Evolutionary conservation across 371 early-diverging fungal species (phyloP), one percentile per base, ranked within the genome.

Genomic region (Mortierella sp.): DNA sequence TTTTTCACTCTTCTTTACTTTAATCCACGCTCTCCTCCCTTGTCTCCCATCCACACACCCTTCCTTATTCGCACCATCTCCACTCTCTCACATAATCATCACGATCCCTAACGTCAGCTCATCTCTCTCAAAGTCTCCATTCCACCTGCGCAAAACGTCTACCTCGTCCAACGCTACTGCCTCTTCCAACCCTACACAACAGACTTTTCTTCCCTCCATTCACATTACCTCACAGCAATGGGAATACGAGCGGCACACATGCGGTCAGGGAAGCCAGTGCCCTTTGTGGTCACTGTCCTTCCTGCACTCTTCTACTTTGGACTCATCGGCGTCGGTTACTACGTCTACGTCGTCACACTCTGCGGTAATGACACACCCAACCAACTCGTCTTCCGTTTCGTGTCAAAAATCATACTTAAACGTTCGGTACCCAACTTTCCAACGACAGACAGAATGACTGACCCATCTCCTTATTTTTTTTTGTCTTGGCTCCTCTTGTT

Each of bases 291-390:
- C 46, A 51, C 79, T 4, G 46, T 78, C 65, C 71, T 85, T n/a
- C 85, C 85, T 3, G 79, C 79, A 43, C 14, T 79, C 44, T 85
- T 85, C n/a, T 85, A 76, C 71, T 35, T 81, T 18, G 63, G 27
- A 24, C 82, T 85, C 32, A 81, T 85, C 56, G 81, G 68, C 38
- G 6, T 76, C 8, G 85, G 85, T 10, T 93, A 91, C 88, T 93
- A 91, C 72, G 87, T 88, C 71, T 91, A 90, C 68, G 89, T 90
- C 10, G 89, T 91, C 74, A 89, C 91, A 24, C 78, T 91, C n/a
- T 91, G 92, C 76, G 88, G 93, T 92, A 90, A 41, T 35, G 74
- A n/a, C 44, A 7, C 32, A 16, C 11, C 32, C 11, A 43, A 12
- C n/a, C 55, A 55, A 38, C 56, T 16, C 41, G 21, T 43, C 29